Evolutionary conservation across 2,329 filamentous ascomycete species (phyloP), one percentile per base, ranked within the genome.

Genomic region (Amylocarpus encephaloides): DNA sequence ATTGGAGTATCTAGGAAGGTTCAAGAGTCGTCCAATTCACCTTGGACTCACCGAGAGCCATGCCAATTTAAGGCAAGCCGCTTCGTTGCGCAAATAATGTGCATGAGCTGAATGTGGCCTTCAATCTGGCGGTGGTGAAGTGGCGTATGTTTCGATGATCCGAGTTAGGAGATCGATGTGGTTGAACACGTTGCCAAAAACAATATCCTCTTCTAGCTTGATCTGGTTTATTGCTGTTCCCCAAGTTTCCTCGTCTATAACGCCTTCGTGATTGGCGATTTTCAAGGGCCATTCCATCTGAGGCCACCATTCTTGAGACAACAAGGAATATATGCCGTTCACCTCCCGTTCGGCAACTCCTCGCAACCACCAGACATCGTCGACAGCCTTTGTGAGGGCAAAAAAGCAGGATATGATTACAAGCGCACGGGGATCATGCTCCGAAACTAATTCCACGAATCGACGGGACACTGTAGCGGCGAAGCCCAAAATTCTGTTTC

Each of bases 341-440:
- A 88, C 78, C 59, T 88, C 80, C 49, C 80, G 76, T 13, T 77
- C 75, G 6, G 82, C 77, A 60, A 85, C 82, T 35, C 83, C 82
- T 16, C 80, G 74, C 26, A 87, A 69, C 84, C 85, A 88, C 85
- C 85, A 88, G 1, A 62, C 61, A 48, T 61, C 57, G 42, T 65
- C 62, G 5, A 59, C 53, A 5, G 58, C 52, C 30, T 55, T 62
- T 3, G 59, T 65, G 43, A 64, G 51, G 3, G 62, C 62, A 47
- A 64, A 65, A 51, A 63, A 65, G 46, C 62, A 65, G 19, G 60
- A 48, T 12, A 54, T 49, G 12, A 65, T 64, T 2, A 64, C 58
- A 34, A 65, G 46, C 11, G 61, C 53, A 15, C 63, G 56, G 15
- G 62, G 82, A 11, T 78, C 73, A 50, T 77, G 75, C 48, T 73